These are phyloP conservation scores for Pseudotulostoma volvatum DNA, from an alignment of 495 filamentous ascomycete genomes.

Conservation along the genomic window DNA sequence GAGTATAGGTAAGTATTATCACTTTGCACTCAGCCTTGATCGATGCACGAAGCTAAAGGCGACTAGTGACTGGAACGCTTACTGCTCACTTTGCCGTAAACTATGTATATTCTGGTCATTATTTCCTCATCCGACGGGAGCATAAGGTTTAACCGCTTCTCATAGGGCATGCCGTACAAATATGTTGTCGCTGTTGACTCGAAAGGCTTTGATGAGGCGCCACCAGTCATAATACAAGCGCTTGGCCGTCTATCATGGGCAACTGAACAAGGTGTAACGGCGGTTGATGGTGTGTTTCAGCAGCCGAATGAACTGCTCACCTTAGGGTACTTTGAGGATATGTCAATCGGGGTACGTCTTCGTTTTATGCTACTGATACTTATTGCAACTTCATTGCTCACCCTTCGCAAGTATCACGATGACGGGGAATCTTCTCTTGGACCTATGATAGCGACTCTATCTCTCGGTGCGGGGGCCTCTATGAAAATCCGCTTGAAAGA, in stretches of 20 bases:
- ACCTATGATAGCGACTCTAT: constrained; percentile 58
- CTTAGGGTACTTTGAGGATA: constrained; percentile 57
- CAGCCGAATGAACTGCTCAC: constrained; percentile 54
- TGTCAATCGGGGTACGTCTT: constrained; percentile 47
- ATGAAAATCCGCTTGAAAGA: constrained; percentile 61
- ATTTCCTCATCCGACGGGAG: neutral
- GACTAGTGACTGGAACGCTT: constrained; percentile 7
- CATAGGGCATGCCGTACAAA: constrained; percentile 67
- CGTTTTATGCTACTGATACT: constrained; percentile 10
- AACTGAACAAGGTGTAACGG: constrained; percentile 20
- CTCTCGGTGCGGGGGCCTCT: constrained; percentile 47
- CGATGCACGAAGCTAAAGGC: too few relatives aligned
- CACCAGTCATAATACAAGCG: constrained; percentile 35
- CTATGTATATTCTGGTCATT: constrained; percentile 45
- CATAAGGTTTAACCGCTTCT: neutral
- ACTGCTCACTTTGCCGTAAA: constrained; percentile 58
- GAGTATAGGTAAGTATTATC: constrained; percentile 26
- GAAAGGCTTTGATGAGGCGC: constrained; percentile 44
- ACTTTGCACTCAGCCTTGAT: too few relatives aligned
- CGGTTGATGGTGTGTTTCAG: constrained; percentile 15
- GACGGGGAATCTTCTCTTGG: constrained; percentile 67
- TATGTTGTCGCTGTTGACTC: constrained; percentile 54
- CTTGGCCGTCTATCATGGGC: constrained; percentile 54
- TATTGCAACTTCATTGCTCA: too few relatives aligned
- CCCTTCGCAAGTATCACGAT: constrained; percentile 68